These are phyloP conservation scores for Nicotiana attenuata DNA, from an alignment of 257 asterid species.

Conservation along the genomic window DNA sequence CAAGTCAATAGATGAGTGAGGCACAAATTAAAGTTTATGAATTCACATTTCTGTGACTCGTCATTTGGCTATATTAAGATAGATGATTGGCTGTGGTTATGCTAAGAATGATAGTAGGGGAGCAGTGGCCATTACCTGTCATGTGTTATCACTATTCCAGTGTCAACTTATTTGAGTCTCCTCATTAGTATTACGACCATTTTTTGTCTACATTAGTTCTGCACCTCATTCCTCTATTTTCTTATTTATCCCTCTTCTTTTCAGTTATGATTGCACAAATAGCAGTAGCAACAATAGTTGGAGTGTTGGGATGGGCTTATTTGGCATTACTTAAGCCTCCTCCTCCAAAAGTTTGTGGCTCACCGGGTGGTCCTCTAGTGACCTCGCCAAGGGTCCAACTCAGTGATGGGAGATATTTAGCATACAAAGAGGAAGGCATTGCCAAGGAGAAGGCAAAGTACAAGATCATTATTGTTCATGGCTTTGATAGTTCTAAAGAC, in stretches of 20 bases:
- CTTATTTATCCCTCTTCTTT: background rate
- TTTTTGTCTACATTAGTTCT: background rate
- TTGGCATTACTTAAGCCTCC: constrained; percentile 49
- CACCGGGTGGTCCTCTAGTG: constrained; percentile 72
- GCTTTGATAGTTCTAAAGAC: constrained; percentile 66
- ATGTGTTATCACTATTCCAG: background rate
- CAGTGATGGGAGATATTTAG: constrained; percentile 66
- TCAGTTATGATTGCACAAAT: constrained; percentile 52
- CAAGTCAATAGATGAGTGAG: background rate
- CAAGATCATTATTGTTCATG: constrained; percentile 60
- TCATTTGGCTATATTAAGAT: background rate
- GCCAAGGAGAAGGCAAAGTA: constrained; percentile 53
- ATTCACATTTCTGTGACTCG: background rate
- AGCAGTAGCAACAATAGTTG: constrained; percentile 39
- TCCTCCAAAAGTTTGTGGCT: constrained; percentile 63
- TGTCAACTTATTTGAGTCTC: background rate
- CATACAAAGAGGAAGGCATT: constrained; percentile 67
- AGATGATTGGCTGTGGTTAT: background rate
- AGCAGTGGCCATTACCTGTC: background rate
- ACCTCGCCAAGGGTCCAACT: constrained; percentile 64
- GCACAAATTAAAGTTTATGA: background rate
- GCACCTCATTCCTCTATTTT: background rate
- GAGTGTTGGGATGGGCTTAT: constrained; percentile 54
- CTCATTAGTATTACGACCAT: background rate
- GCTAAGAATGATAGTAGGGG: background rate